These are phyloP conservation scores for Arthrinium phaeospermum DNA, from an alignment of 2,329 filamentous ascomycete species.

Conservation along the genomic window DNA sequence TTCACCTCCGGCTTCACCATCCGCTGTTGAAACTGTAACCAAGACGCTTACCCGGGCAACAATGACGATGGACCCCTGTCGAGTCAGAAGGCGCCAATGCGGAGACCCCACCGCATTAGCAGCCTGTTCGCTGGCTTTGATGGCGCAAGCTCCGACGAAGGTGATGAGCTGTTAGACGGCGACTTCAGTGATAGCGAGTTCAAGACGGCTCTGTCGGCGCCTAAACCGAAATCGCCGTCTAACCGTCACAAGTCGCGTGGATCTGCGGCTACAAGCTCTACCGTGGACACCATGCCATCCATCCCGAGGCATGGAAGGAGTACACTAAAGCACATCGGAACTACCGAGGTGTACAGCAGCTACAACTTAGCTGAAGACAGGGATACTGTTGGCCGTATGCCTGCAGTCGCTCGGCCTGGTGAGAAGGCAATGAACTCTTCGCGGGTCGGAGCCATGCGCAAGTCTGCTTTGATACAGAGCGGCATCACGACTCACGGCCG, in stretches of 20 bases:
- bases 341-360: slow-evolving; percentile 52
- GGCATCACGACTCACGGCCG: slow-evolving; percentile 73
- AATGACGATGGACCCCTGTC: slow-evolving; percentile 81
- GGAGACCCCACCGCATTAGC: slow-evolving; percentile 76
- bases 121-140: slow-evolving; percentile 90
- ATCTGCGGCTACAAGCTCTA: slow-evolving; percentile 44
- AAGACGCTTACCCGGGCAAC: slow-evolving; percentile 77
- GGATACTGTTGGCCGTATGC: slow-evolving; percentile 38
- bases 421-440: slow-evolving; percentile 47
- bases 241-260: slow-evolving; percentile 49
- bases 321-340: slow-evolving; percentile 41
- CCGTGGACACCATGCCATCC: slow-evolving; percentile 47
- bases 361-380: slow-evolving; percentile 43
- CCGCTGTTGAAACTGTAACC: slow-evolving; percentile 44
- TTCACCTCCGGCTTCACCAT: slow-evolving; percentile 49
- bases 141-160: slow-evolving; percentile 70
- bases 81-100: slow-evolving; percentile 62
- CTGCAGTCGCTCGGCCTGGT: slow-evolving; percentile 39
- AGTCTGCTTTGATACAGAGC: slow-evolving; percentile 80
- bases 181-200: slow-evolving; percentile 72
- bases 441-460: slow-evolving; percentile 67
- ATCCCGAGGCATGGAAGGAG: slow-evolving; percentile 36
- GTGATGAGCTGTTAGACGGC: slow-evolving; percentile 64
- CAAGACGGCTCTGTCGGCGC: slow-evolving; percentile 68
- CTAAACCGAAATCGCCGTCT: slow-evolving; percentile 53